Conservation (phyloP, 495 filamentous ascomycete genomes). For the Acidiella bohemica region DNA sequence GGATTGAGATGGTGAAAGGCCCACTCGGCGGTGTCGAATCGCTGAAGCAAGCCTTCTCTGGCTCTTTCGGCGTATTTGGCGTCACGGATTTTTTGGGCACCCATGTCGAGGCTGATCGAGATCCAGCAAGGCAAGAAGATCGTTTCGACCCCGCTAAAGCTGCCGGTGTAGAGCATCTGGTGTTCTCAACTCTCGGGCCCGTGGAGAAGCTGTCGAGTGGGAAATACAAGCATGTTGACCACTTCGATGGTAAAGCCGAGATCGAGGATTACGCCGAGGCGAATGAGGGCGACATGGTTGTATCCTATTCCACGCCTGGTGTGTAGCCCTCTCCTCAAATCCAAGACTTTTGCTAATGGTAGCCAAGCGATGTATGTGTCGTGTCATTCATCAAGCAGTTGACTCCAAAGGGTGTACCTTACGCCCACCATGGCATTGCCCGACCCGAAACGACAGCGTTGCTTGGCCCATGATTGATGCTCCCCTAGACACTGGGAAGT, state of each 20-base stretch:
- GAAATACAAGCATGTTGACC: constrained; percentile 37
- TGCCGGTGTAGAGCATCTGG: constrained; percentile 36
- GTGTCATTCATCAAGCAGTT: not conserved
- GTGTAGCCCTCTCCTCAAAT: not conserved
- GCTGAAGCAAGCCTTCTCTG: constrained; percentile 38
- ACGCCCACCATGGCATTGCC: constrained; percentile 6
- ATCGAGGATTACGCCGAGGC: constrained; percentile 43
- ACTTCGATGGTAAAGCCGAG: constrained; percentile 50
- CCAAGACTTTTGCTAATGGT: not conserved
- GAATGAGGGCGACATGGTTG: constrained; percentile 16
- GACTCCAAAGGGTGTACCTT: constrained; percentile 3
- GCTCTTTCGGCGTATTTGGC: constrained; percentile 42
- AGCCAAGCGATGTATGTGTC: constrained; percentile 5
- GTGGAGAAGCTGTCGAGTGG: constrained; percentile 33
- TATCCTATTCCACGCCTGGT: constrained; percentile 17
- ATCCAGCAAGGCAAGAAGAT: constrained; percentile 42
- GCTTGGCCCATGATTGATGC: constrained; percentile 12
- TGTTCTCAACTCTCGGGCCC: constrained; percentile 35
- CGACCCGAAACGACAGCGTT: not conserved
- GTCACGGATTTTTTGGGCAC: constrained; percentile 45
- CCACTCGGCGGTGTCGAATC: constrained; percentile 38
- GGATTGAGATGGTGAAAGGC: constrained; percentile 33
- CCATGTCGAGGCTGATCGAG: constrained; percentile 31
- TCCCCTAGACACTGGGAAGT: constrained; percentile 10
- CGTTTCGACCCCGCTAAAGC: constrained; percentile 41